Evolutionary conservation across 148 eudicot species (phyloP).

Genomic region (Rhododendron ferrugineum): DNA sequence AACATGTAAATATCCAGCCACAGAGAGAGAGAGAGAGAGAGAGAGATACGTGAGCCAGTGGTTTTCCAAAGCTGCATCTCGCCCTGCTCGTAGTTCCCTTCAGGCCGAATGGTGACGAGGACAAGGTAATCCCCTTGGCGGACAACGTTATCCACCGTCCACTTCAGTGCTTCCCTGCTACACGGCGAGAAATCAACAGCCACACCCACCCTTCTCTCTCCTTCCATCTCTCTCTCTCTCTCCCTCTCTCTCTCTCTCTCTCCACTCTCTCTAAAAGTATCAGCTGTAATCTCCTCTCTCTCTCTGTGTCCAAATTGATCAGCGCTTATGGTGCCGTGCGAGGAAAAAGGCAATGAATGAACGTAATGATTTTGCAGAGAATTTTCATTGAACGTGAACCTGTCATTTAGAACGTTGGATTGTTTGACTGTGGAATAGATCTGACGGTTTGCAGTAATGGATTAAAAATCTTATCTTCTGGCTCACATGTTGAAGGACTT

Average conservation of each 20-base stretch:
- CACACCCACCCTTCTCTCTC: conserved; percentile 62
- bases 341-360: neutral
- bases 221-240: conserved; percentile 24
- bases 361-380: neutral
- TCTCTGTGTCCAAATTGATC: neutral
- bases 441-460: neutral
- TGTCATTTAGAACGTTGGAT: neutral
- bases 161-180: conserved; percentile 59
- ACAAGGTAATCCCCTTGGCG: conserved; percentile 62
- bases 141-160: conserved; percentile 64
- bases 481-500: neutral
- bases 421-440: neutral
- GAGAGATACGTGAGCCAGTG: conserved; percentile 69
- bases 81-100: conserved; percentile 40
- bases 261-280: neutral
- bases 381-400: neutral
- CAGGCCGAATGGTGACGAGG: conserved; percentile 37
- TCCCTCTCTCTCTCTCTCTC: conserved; percentile 6
- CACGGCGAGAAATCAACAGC: conserved; percentile 68
- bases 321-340: neutral
- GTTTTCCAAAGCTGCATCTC: conserved; percentile 81
- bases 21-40: neutral
- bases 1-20: neutral
- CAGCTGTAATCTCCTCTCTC: neutral
- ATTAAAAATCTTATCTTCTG: too few relatives aligned